A percentile compares a stretch with the other conserved stretches of the same genome.
These are phyloP conservation scores for Patellifolia procumbens DNA, from an alignment of 179 eudicot species.

Conservation along the genomic window DNA sequence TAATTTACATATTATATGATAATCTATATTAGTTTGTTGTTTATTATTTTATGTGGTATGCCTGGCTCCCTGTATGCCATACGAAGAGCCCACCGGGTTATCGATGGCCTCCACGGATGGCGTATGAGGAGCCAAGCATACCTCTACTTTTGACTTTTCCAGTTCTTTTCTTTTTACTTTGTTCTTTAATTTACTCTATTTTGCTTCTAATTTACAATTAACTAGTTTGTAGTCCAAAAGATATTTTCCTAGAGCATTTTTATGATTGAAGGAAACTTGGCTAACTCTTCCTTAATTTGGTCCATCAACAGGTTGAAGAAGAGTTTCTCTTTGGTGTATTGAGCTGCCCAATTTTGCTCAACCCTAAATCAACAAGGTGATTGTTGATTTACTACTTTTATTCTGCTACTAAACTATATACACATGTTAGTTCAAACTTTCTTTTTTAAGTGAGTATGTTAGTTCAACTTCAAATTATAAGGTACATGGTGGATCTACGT, in stretches of 20 bases:
- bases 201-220: background rate
- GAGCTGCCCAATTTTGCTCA: background rate
- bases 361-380: background rate
- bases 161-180: background rate
- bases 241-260: background rate
- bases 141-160: constrained; percentile 13
- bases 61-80: constrained; percentile 99
- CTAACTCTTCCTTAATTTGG: background rate
- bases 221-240: background rate
- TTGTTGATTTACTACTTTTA: background rate
- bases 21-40: background rate
- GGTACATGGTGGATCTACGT: too few relatives aligned
- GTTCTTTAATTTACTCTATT: background rate
- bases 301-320: constrained; percentile 9
- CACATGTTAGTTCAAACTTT: background rate
- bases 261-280: background rate
- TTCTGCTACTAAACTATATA: background rate
- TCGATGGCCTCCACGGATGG: constrained; percentile 79
- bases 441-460: too few relatives aligned
- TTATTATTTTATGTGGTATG: constrained; percentile 37
- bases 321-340: background rate
- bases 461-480: too few relatives aligned
- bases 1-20: background rate
- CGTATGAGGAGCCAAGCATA: constrained; percentile 99
- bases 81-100: constrained; percentile 56